A percentile compares a stretch with the other conserved stretches of the same genome.
phyloP scores from a whole-genome alignment of 257 asterid genomes.

The Oldenlandia corymbosa region DNA sequence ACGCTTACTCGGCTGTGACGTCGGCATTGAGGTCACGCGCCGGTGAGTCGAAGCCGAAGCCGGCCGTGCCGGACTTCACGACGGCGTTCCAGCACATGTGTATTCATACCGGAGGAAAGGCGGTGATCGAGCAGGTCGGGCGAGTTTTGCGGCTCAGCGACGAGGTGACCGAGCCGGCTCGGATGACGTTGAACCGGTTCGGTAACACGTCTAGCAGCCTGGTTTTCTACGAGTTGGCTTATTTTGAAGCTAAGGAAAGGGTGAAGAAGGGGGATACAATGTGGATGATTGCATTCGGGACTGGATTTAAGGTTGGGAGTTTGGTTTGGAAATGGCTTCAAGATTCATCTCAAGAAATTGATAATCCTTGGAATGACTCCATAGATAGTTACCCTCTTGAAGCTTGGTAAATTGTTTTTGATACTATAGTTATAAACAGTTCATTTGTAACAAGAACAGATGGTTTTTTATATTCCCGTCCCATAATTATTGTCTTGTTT shows the following conservation, averaged over 20 bases:
- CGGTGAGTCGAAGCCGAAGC: constrained; percentile 27
- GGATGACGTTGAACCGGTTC: constrained; percentile 55
- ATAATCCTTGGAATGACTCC: constrained; percentile 70
- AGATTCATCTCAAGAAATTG: constrained; percentile 40
- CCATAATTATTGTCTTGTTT: no score
- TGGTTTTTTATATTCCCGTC: no score
- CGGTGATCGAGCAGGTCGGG: constrained; percentile 49
- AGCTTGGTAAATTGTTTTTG: constrained; percentile 19
- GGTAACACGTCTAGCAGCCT: constrained; percentile 71
- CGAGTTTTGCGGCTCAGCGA: constrained; percentile 35
- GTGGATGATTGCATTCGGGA: constrained; percentile 80
- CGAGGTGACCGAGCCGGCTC: constrained; percentile 51
- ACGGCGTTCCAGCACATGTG: constrained; percentile 58
- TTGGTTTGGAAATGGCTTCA: constrained; percentile 53
- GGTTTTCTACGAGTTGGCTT: constrained; percentile 62
- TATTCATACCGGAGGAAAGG: constrained; percentile 62
- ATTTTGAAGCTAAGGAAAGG: constrained; percentile 59
- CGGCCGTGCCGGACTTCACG: constrained; percentile 45
- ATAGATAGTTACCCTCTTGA: constrained; percentile 42
- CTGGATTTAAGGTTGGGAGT: constrained; percentile 67
- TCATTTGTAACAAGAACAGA: no score
- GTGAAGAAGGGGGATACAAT: constrained; percentile 56
- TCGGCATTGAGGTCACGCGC: neutral
- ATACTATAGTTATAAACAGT: no score
- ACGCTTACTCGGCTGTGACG: constrained; percentile 24